Percentiles rank a stretch among this genome's conserved stretches.
Conservation (phyloP, 1,284 basidiomycete species). For the Ganoderma leucocontextum region DNA sequence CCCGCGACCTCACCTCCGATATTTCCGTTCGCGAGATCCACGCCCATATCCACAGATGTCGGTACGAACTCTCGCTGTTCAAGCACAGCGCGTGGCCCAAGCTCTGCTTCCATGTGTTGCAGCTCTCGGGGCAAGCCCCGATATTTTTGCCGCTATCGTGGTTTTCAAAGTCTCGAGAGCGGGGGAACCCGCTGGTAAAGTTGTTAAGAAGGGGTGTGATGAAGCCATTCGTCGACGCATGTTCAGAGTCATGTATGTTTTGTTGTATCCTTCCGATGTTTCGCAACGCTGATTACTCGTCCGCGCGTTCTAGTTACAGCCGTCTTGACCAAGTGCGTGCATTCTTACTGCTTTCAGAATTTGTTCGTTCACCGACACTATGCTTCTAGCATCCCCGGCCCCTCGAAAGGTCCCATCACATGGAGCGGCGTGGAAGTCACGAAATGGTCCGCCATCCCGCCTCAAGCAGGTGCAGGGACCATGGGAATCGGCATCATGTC, state of each 20-base stretch:
- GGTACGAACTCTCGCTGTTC: slow-evolving; percentile 39
- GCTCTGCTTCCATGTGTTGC: slow-evolving; percentile 37
- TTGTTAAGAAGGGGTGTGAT: slow-evolving; percentile 31
- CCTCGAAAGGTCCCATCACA: slow-evolving; percentile 37
- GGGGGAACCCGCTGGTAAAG: slow-evolving; percentile 12
- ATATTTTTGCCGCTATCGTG: slow-evolving; percentile 38
- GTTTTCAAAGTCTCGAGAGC: slow-evolving; percentile 30
- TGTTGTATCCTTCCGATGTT: not conserved
- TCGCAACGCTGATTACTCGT: not conserved
- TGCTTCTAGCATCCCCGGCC: slow-evolving; percentile 39
- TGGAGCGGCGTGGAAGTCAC: slow-evolving; percentile 39
- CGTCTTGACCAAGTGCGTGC: slow-evolving; percentile 38
- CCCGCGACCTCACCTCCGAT: slow-evolving; percentile 19
- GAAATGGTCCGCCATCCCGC: slow-evolving; percentile 42
- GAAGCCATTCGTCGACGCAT: slow-evolving; percentile 34
- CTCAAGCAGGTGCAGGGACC: slow-evolving; percentile 42
- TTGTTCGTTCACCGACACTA: not conserved
- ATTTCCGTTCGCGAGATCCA: slow-evolving; percentile 31
- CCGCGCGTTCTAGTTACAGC: slow-evolving; percentile 31
- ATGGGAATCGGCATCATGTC: slow-evolving; percentile 44
- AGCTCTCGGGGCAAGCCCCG: slow-evolving; percentile 39
- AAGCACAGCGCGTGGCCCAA: slow-evolving; percentile 41
- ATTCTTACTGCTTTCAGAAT: not conserved
- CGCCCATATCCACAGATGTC: slow-evolving; percentile 39
- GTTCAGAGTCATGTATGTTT: slow-evolving; percentile 37